phyloP scores from a whole-genome alignment of 768 basidiomycete genomes.

The Sarcodon sp. region DNA sequence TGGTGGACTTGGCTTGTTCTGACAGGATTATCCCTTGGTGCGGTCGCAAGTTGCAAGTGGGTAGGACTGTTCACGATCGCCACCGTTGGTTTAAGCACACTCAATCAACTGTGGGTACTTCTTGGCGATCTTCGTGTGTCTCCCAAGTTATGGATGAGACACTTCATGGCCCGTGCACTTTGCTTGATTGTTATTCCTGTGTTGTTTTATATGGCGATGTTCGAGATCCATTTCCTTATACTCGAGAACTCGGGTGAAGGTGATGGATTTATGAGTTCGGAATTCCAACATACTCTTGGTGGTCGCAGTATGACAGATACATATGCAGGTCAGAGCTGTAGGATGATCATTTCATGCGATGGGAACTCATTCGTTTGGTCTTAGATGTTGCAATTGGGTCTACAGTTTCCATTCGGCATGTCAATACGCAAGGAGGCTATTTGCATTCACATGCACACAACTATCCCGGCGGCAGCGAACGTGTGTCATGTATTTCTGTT shows the following conservation, averaged over 20 bases:
- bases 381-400: conserved; percentile 83
- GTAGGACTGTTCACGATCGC: conserved; percentile 97
- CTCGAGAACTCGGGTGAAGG: conserved; percentile 89
- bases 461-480: conserved; percentile 85
- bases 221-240: conserved; percentile 87
- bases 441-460: conserved; percentile 87
- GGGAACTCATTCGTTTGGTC: not conserved
- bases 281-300: conserved; percentile 91
- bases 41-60: conserved; percentile 94
- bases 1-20: conserved; percentile 95
- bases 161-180: conserved; percentile 81
- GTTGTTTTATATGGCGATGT: conserved; percentile 93
- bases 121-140: conserved; percentile 79
- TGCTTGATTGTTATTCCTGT: conserved; percentile 82
- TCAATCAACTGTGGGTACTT: conserved; percentile 80
- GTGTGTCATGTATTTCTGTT: conserved; percentile 29
- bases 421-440: conserved; percentile 98
- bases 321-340: conserved; percentile 51
- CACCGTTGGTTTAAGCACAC: conserved; percentile 75
- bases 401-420: conserved; percentile 68
- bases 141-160: conserved; percentile 61
- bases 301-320: conserved; percentile 91
- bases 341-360: not conserved
- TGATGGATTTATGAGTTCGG: conserved; percentile 98
- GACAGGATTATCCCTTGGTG: conserved; percentile 83